Base-by-base conservation (phyloP, 225 moss, liverwort and hornwort species). In the Rhytidiadelphus loreus region DNA sequence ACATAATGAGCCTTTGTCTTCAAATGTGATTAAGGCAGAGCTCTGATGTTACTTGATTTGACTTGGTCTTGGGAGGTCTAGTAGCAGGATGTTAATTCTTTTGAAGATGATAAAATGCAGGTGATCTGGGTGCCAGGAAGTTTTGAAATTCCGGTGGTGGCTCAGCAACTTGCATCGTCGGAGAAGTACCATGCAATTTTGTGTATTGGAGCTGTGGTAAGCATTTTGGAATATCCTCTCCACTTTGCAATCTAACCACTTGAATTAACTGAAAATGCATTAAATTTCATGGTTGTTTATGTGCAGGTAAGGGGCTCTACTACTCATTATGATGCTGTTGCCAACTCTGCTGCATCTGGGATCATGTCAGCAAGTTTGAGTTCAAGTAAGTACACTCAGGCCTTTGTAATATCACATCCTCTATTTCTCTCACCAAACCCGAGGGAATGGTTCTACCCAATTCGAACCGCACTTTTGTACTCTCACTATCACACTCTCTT, bases 41-140 rank as follows among this genome's bases (percentile, higher is more conserved):
- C 32, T 70, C 9, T 70, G 56, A 30, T 56, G 16, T 56, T 70
- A 28, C 56, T 69, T 68, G n/a, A 83, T 68, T 35, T 26, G 43
- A 61, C 22, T 10, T 69, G 55, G 21, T 0, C 41, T 69, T 39
- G 46, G 74, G 72, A 73, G 35, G 23, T 44, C 41, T 39, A 60
- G 8, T 48, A 39, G 23, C 41, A 73, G 29, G 84, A 61, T 48
- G 64, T 33, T 85, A 16, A 88, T 33, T 26, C 35, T 64, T 70
- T 88, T 80, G 75, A 68, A 64, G 35, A 24, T 72, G 55, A 39
- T 39, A 21, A 50, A 80, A 71, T 85, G 85, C 92, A 96, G 95
- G 90, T 97, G 74, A 81, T 95, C 16, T 97, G 96, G 96, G 96
- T 97, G 56, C 97, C 95, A 71, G 96, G 97, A 87, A 96, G 96